A percentile compares a stretch with the other conserved stretches of the same genome.
These are phyloP conservation scores for Neofusicoccum kwambonambiense DNA, from an alignment of 2,329 filamentous ascomycete genomes.

Conservation along the genomic window DNA sequence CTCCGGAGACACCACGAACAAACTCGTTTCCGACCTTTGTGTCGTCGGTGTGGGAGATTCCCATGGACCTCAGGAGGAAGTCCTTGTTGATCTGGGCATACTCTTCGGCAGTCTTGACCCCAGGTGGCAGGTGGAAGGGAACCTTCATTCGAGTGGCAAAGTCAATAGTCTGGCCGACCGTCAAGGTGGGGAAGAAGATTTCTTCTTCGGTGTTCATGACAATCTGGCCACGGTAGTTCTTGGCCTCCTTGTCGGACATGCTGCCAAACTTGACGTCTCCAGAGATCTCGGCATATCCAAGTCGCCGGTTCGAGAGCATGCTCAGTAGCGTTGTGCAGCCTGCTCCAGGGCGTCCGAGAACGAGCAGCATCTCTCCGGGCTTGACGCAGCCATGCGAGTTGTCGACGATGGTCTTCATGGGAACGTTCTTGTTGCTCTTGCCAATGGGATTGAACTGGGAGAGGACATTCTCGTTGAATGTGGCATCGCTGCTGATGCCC, in stretches of 20 bases:
- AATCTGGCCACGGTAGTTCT: conserved; percentile 56
- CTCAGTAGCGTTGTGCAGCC: conserved; percentile 84
- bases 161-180: conserved; percentile 51
- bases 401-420: conserved; percentile 19
- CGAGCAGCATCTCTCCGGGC: conserved; percentile 66
- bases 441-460: conserved; percentile 15
- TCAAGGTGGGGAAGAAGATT: conserved; percentile 51
- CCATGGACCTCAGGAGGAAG: conserved; percentile 51
- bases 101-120: conserved; percentile 43
- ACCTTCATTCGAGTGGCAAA: conserved; percentile 59
- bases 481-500: conserved; percentile 12
- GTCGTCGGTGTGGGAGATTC: conserved; percentile 55
- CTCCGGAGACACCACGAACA: conserved; percentile 65
- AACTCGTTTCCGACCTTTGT: conserved; percentile 69
- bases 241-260: conserved; percentile 43
- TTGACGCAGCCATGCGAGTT: conserved; percentile 52
- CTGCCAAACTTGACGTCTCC: conserved; percentile 53
- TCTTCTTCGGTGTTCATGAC: conserved; percentile 57
- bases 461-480: conserved; percentile 20
- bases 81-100: conserved; percentile 49
- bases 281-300: conserved; percentile 19
- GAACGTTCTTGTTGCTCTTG: not conserved
- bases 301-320: conserved; percentile 54
- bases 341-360: conserved; percentile 67
- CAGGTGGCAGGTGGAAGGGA: conserved; percentile 51